A percentile compares a stretch with the other conserved stretches of the same genome.
Conservation (phyloP, 2,329 filamentous ascomycete species). For the Fonsecaea pedrosoi region DNA sequence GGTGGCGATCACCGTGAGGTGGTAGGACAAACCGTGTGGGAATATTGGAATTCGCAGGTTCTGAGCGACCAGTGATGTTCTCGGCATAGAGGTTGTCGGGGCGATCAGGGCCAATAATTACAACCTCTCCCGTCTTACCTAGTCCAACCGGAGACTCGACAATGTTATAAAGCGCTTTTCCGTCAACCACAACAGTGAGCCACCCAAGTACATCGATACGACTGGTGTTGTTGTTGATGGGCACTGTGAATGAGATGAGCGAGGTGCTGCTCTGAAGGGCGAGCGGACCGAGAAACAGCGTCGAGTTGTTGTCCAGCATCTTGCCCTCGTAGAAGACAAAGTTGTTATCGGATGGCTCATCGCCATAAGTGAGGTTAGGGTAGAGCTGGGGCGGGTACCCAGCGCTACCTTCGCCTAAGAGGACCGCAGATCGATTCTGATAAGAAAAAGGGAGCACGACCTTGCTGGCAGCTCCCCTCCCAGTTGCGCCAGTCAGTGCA, state of each 20-base stretch:
- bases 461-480: constrained; percentile 52
- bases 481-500: constrained; percentile 67
- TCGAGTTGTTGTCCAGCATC: constrained; percentile 54
- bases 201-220: constrained; percentile 75
- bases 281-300: constrained; percentile 76
- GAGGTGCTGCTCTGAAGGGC: constrained; percentile 74
- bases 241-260: constrained; percentile 78
- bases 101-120: constrained; percentile 72
- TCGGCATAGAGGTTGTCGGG: constrained; percentile 68
- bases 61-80: constrained; percentile 11
- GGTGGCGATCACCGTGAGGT: constrained; percentile 49
- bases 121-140: constrained; percentile 70
- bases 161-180: constrained; percentile 63
- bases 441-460: constrained; percentile 64
- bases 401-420: constrained; percentile 65
- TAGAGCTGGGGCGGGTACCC: constrained; percentile 76
- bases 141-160: constrained; percentile 68
- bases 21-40: constrained; percentile 68
- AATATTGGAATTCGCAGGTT: constrained; percentile 48
- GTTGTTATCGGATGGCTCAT: constrained; percentile 44
- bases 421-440: constrained; percentile 64
- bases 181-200: constrained; percentile 76
- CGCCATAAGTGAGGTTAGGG: constrained; percentile 73
- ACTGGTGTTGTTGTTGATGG: constrained; percentile 70
- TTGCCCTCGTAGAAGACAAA: constrained; percentile 50